A percentile compares a stretch with the other conserved stretches of the same genome.
Evolutionary conservation across 805 yeast species (phyloP).

Genomic region (Barnettozyma siamensis): DNA sequence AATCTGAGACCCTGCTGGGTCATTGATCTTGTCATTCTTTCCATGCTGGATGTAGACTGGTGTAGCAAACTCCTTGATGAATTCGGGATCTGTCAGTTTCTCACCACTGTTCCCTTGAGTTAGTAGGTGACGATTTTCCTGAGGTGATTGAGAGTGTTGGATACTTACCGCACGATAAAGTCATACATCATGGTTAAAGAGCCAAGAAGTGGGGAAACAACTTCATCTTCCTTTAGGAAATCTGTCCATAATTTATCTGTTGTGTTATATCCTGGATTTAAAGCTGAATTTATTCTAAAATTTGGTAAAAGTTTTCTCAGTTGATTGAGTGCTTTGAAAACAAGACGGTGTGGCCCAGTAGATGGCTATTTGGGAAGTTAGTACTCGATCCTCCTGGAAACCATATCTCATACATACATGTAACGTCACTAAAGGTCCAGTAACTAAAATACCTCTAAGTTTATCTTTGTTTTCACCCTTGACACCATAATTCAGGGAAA

Average conservation of each 20-base stretch:
- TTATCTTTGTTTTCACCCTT: slow-evolving; percentile 44
- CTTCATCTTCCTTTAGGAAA: slow-evolving; percentile 39
- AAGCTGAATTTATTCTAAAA: slow-evolving; percentile 46
- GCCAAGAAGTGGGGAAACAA: slow-evolving; percentile 43
- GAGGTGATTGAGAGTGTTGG: too few species aligned
- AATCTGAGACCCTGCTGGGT: slow-evolving; percentile 19
- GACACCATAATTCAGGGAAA: slow-evolving; percentile 55
- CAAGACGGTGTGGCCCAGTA: slow-evolving; percentile 45
- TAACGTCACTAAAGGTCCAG: slow-evolving; percentile 56
- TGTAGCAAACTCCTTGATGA: slow-evolving; percentile 27
- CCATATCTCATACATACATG: slow-evolving; percentile 26
- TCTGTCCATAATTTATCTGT: slow-evolving; percentile 40
- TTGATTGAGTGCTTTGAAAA: slow-evolving; percentile 38
- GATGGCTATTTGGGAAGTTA: slow-evolving; percentile 30
- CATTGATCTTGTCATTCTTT: slow-evolving; percentile 55
- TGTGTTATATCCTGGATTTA: slow-evolving; percentile 51
- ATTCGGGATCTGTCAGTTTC: slow-evolving; percentile 35
- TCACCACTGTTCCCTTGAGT: slow-evolving; percentile 42
- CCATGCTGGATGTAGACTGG: slow-evolving; percentile 62
- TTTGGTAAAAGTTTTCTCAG: slow-evolving; percentile 40
- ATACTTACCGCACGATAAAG: slow-evolving; percentile 37
- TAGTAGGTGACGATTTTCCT: slow-evolving; percentile 7
- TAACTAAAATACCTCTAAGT: slow-evolving; percentile 41
- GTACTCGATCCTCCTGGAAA: background rate
- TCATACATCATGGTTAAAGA: slow-evolving; percentile 52